Evolutionary conservation across 306 rosid species (phyloP).

Genomic region (Erythrophleum fordii): DNA sequence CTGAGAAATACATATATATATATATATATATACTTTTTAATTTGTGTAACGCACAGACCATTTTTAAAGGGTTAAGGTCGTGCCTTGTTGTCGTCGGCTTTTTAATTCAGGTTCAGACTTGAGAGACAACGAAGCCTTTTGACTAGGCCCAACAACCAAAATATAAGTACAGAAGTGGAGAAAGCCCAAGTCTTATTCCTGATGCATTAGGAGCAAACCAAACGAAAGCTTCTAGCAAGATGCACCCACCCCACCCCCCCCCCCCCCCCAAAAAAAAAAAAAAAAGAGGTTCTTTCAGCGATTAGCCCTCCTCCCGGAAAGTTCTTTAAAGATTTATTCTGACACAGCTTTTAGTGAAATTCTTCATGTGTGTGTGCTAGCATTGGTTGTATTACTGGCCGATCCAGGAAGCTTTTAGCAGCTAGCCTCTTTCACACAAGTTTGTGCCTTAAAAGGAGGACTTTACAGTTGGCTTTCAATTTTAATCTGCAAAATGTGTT

Average conservation of each 20-base stretch:
- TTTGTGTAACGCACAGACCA: too few species aligned
- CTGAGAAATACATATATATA: too few species aligned
- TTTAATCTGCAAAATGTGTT: neutral
- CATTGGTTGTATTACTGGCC: neutral
- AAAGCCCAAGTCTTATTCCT: neutral
- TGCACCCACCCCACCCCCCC: too few species aligned
- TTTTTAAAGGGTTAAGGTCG: neutral
- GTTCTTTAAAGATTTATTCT: neutral
- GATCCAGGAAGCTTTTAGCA: neutral
- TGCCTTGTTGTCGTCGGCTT: too few species aligned
- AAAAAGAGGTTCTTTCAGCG: neutral
- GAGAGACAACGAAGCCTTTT: neutral
- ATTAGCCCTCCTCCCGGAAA: neutral
- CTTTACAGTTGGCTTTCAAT: slow-evolving; percentile 7
- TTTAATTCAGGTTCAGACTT: neutral
- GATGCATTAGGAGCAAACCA: neutral
- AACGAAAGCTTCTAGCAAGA: neutral
- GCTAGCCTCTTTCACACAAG: neutral
- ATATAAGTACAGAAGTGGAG: neutral
- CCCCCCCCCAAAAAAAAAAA: neutral
- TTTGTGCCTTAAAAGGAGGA: neutral
- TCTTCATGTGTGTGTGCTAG: neutral
- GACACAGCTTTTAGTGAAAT: neutral
- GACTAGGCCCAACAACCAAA: neutral
- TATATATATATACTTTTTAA: too few species aligned